These are phyloP conservation scores for Moringa oleifera DNA, from an alignment of 345 rosid species.

Conservation along the genomic window DNA sequence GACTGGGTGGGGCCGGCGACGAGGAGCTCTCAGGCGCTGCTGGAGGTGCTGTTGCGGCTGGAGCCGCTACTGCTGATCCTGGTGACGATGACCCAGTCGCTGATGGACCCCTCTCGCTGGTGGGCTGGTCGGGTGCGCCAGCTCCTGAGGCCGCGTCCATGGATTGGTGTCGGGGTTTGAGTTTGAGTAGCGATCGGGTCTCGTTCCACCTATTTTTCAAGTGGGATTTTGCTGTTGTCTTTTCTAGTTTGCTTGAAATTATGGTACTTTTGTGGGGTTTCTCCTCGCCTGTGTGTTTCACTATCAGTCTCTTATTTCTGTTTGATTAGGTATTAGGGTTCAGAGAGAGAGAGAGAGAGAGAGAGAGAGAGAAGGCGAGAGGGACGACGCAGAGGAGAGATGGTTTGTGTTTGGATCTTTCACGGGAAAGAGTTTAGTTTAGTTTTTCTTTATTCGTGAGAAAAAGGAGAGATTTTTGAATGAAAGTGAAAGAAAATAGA, in stretches of 20 bases:
- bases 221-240: no score
- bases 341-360: background rate
- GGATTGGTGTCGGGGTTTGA: background rate
- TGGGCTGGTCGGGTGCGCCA: slow-evolving; percentile 18
- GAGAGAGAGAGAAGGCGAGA: background rate
- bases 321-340: slow-evolving; percentile 7
- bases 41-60: background rate
- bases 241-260: no score
- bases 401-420: no score
- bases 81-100: slow-evolving; percentile 23
- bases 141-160: slow-evolving; percentile 35
- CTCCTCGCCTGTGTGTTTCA: background rate
- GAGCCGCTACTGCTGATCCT: slow-evolving; percentile 10
- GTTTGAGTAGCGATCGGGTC: background rate
- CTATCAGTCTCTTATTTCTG: background rate
- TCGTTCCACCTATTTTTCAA: slow-evolving; percentile 11
- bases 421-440: slow-evolving; percentile 14
- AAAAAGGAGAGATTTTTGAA: slow-evolving; percentile 1
- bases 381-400: no score
- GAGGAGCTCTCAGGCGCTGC: slow-evolving; percentile 5
- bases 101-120: slow-evolving; percentile 18
- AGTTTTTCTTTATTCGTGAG: slow-evolving; percentile 1
- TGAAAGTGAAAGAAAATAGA: slow-evolving; percentile 5
- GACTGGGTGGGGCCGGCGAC: slow-evolving; percentile 39
- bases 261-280: background rate